Evolutionary conservation across 2,329 filamentous ascomycete genomes (phyloP).

Genomic region (Atkinsonella texensis): DNA sequence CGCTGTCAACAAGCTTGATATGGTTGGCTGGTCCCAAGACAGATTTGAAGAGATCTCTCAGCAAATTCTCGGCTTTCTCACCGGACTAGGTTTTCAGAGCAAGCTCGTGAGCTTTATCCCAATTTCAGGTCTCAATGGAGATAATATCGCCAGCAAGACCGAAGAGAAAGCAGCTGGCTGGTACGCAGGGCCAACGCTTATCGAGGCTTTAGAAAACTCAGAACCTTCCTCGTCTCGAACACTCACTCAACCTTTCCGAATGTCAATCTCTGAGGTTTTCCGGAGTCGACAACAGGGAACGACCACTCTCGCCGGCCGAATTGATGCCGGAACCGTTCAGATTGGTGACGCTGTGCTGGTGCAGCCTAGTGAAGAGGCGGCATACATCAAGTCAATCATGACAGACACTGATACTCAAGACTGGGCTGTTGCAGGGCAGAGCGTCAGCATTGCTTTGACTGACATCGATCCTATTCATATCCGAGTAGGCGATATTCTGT

Average conservation of each 20-base stretch:
- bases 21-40: slow-evolving; percentile 67
- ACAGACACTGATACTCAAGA: slow-evolving; percentile 61
- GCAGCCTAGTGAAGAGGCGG: slow-evolving; percentile 71
- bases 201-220: slow-evolving; percentile 76
- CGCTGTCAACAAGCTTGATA: slow-evolving; percentile 91
- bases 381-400: slow-evolving; percentile 70
- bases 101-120: slow-evolving; percentile 82
- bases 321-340: slow-evolving; percentile 77
- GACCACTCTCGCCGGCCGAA: slow-evolving; percentile 71
- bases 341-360: slow-evolving; percentile 68
- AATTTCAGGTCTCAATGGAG: slow-evolving; percentile 77
- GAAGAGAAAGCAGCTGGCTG: slow-evolving; percentile 50
- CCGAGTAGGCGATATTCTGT: slow-evolving; percentile 76
- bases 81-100: slow-evolving; percentile 65
- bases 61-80: slow-evolving; percentile 73
- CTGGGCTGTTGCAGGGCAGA: slow-evolving; percentile 90
- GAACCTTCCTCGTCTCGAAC: slow-evolving; percentile 55
- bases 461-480: slow-evolving; percentile 80
- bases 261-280: slow-evolving; percentile 84
- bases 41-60: slow-evolving; percentile 77
- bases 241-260: slow-evolving; percentile 66
- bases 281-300: slow-evolving; percentile 69
- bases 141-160: slow-evolving; percentile 61
- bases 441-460: slow-evolving; percentile 68
- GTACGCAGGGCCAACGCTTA: slow-evolving; percentile 69